phyloP scores from a whole-genome alignment of 2,329 filamentous ascomycete species.

The Raffaelea arxii region DNA sequence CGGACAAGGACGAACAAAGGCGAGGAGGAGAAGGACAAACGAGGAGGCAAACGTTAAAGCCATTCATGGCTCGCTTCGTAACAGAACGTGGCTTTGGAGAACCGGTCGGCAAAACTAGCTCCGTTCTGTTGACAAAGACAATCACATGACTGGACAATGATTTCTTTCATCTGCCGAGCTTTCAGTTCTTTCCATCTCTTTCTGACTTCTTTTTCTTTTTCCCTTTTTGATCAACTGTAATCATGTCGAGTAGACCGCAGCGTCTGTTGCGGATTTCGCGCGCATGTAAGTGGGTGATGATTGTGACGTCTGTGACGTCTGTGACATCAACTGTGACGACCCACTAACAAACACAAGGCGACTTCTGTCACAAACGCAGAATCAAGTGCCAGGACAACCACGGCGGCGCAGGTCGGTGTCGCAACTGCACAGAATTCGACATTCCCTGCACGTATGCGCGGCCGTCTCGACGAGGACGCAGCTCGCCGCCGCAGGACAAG shows the following conservation, averaged over 20 bases:
- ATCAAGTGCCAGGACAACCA: constrained; percentile 14
- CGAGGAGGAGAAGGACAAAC: too few relatives aligned
- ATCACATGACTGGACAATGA: neutral
- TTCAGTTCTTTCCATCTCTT: neutral
- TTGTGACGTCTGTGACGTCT: too few relatives aligned
- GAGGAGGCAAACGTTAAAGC: too few relatives aligned
- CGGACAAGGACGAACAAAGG: too few relatives aligned
- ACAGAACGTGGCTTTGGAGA: too few relatives aligned
- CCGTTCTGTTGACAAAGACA: neutral
- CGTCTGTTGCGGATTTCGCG: constrained; percentile 12
- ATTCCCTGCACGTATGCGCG: constrained; percentile 14
- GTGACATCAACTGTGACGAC: neutral
- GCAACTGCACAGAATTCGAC: constrained; percentile 15
- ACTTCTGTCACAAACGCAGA: constrained; percentile 16
- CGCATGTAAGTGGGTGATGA: constrained; percentile 7
- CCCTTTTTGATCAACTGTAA: neutral
- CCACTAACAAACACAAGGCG: constrained; percentile 4
- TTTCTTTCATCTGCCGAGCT: neutral
- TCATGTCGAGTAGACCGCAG: constrained; percentile 5
- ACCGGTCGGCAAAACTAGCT: too few relatives aligned
- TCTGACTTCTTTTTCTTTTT: neutral
- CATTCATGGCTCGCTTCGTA: too few relatives aligned
- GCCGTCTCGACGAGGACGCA: constrained; percentile 12
- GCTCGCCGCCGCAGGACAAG: constrained; percentile 7
- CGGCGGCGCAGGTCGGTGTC: constrained; percentile 8